phyloP scores from a whole-genome alignment of 129 eudicot genomes.

The Logfia minima region DNA sequence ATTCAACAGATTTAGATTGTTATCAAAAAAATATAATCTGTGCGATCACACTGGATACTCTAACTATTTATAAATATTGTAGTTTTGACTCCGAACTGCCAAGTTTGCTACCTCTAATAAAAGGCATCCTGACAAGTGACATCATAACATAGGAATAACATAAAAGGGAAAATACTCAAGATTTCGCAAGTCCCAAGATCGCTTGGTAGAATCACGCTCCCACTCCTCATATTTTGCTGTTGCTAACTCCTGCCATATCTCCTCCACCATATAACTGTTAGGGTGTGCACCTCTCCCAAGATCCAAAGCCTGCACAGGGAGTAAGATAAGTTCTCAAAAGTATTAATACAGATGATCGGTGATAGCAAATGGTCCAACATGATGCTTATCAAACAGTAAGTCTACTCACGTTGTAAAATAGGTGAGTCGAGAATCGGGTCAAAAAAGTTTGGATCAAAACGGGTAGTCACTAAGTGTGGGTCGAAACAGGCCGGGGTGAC shows the following conservation, averaged over 20 bases:
- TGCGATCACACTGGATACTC: not conserved
- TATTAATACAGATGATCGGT: not conserved
- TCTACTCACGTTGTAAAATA: not conserved
- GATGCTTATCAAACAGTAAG: not conserved
- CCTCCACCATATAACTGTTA: constrained; percentile 79
- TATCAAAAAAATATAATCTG: too few species aligned
- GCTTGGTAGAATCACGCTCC: constrained; percentile 74
- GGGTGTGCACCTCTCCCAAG: constrained; percentile 89
- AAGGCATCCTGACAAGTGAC: not conserved
- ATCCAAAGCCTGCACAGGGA: constrained; percentile 65
- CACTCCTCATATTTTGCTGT: constrained; percentile 70
- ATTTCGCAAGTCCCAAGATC: constrained; percentile 58
- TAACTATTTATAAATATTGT: too few species aligned
- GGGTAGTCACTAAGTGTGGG: not conserved
- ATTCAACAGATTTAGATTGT: not conserved
- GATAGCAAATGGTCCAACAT: not conserved
- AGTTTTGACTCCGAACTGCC: too few species aligned
- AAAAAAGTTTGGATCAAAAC: too few species aligned
- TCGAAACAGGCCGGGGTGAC: not conserved
- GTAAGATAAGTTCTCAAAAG: not conserved
- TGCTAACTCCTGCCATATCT: constrained; percentile 91
- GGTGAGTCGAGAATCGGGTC: too few species aligned
- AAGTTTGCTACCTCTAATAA: not conserved
- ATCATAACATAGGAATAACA: not conserved
- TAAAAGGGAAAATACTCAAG: constrained; percentile 47